Percentiles rank a stretch among this genome's conserved stretches.
Conservation (phyloP, 2,329 filamentous ascomycete genomes). For the Thielaviopsis ethacetica region DNA sequence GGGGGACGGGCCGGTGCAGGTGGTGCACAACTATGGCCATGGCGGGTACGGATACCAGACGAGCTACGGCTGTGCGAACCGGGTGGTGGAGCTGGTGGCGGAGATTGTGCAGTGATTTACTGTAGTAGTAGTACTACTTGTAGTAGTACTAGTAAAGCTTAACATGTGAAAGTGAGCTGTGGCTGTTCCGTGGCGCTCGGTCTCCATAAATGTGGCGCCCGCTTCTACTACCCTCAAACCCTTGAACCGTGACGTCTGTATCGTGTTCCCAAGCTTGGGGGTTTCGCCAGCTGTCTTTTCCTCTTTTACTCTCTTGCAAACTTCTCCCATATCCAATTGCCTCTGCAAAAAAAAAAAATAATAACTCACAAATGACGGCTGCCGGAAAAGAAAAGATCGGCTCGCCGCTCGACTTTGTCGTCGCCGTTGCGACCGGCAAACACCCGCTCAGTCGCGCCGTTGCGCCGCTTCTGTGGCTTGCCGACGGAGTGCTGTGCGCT, state of each 20-base stretch:
- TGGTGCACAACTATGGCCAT: slow-evolving; percentile 74
- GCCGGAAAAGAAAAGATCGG: background rate
- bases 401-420: slow-evolving; percentile 14
- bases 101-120: slow-evolving; percentile 27
- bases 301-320: too few species aligned
- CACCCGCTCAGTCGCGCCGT: slow-evolving; percentile 33
- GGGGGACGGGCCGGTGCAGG: slow-evolving; percentile 44
- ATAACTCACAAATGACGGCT: background rate
- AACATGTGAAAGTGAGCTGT: too few species aligned
- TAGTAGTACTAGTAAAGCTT: background rate
- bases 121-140: too few species aligned
- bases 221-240: too few species aligned
- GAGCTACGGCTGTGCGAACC: slow-evolving; percentile 53
- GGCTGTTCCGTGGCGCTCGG: too few species aligned
- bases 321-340: too few species aligned
- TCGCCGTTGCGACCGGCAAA: slow-evolving; percentile 31
- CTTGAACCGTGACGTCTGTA: too few species aligned
- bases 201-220: too few species aligned
- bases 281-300: too few species aligned
- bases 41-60: slow-evolving; percentile 61
- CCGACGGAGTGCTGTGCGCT: slow-evolving; percentile 55
- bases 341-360: too few species aligned
- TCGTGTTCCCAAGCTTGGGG: too few species aligned
- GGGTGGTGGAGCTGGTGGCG: slow-evolving; percentile 48
- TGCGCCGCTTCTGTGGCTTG: slow-evolving; percentile 46